Evolutionary conservation across 2,329 filamentous ascomycete species (phyloP), one percentile per base, ranked within the genome.

Genomic region (Bipolaris zeicola): DNA sequence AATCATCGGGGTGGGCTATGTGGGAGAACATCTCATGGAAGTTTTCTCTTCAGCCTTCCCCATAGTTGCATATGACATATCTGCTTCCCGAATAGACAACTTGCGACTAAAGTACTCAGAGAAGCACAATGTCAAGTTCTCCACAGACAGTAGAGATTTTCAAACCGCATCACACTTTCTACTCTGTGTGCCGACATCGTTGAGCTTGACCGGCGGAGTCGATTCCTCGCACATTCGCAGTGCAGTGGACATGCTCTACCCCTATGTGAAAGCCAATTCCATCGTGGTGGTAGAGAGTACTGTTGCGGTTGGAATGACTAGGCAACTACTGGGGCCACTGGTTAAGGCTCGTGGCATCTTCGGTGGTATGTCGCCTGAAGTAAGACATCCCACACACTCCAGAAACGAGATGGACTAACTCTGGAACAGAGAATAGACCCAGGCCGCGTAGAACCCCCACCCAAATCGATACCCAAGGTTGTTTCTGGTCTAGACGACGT

Each of bases 231-330:
- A 78, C 62, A 71, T 84, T 6, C 66, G 72, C 14, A 78, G 69
- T 39, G 82, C 82, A 1, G 65, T 84, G 22, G 61, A 62, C 11
- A 75, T 76, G 8, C 77, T 83, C n/a, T 66, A 69, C 1, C 65
- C 59, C 11, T 72, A 81, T 42, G 81, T 79, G 3, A 74, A 77
- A 1, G 69, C 65, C 2, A 80, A 80, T 3, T 76, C 78, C 0
- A 79, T 78, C 11, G 78, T 84, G 5, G 80, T 84, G 28, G 78
- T 85, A 31, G 82, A 85, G 59, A 83, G 80, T 58, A 4, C 54
- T 13, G 82, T 85, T 16, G 79, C 81, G 11, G 80, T 85, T 6
- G 82, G 82, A 16, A 84, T 83, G 79, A 85, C 82, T 0, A 76
- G 82, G 16, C 60, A 77, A 37, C 73, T 85, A 3, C 78, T 85